Evolutionary conservation across 2,329 filamentous ascomycete genomes (phyloP), one percentile per base, ranked within the genome.

Genomic region (Microthyrium microscopicum): DNA sequence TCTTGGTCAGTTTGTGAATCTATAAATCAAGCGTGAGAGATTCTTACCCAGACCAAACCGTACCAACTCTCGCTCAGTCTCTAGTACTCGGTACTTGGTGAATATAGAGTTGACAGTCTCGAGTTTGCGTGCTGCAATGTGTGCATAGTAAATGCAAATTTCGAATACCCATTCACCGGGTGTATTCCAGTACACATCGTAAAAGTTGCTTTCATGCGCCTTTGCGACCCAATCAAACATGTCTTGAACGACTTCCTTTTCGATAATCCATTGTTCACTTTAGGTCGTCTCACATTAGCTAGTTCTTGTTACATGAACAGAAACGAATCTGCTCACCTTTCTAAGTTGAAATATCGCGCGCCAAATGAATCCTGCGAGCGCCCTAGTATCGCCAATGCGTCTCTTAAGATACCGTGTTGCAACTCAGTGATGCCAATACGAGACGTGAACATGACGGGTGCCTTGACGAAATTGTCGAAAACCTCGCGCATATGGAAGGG

Each of bases 51-150:
- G 13, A 13, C 22, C 22, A 25, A 8, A 25, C 13, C 22, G 22
- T 8, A 25, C 13, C 27, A 29, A 29, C 27, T 29, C 27, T 8
- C 27, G 9, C 15, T 29, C 27, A 9, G 16, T 16, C 27, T 29
- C 27, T 8, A 29, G 27, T 8, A 29, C 15, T 16, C 15, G 9
- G 27, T 29, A 29, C 27, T 29, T 29, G 27, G 9, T 16, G 15
- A 29, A 29, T 8, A 29, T 11, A 9, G 8, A 8, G 27, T 29
- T 16, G 11, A 8, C 8, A 11, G 27, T 29, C 15, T 29, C 27
- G 15, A 29, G 27, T 16, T 29, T 29, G 27, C 27, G 27, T 29
- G 27, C 27, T 11, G 9, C 11, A 16, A 29, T 29, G 15, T 29
- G 27, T 15, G 16, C 9, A 16, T 29, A 9, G 11, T 11, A 29